These are phyloP conservation scores for Penicillium argentinense DNA, from an alignment of 495 filamentous ascomycete species.

Conservation along the genomic window DNA sequence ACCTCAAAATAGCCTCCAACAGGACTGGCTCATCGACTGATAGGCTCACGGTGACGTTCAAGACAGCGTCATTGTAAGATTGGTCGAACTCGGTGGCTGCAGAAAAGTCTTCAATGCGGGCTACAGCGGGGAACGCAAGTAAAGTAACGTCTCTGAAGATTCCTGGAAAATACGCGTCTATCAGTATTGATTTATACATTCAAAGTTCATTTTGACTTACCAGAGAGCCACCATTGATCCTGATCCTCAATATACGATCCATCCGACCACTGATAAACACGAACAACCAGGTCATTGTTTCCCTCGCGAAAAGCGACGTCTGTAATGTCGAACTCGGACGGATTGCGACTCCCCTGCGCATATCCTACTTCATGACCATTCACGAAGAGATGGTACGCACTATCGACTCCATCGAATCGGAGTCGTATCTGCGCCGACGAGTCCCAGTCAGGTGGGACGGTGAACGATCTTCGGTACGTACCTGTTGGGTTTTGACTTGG, in stretches of 20 bases:
- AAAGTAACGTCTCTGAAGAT: slow-evolving; percentile 70
- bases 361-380: slow-evolving; percentile 61
- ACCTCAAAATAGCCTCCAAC: slow-evolving; percentile 35
- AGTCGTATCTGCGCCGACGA: slow-evolving; percentile 54
- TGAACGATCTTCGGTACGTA: slow-evolving; percentile 56
- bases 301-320: slow-evolving; percentile 34
- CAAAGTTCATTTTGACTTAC: slow-evolving; percentile 15
- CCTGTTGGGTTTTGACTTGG: slow-evolving; percentile 63
- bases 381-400: slow-evolving; percentile 64
- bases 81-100: slow-evolving; percentile 54
- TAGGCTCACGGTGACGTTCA: slow-evolving; percentile 46
- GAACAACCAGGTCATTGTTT: slow-evolving; percentile 53
- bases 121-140: slow-evolving; percentile 49
- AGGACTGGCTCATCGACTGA: slow-evolving; percentile 19
- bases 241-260: slow-evolving; percentile 68
- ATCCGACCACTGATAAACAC: slow-evolving; percentile 64
- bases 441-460: slow-evolving; percentile 41
- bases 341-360: slow-evolving; percentile 63
- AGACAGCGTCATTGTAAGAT: slow-evolving; percentile 52
- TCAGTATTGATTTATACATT: not conserved
- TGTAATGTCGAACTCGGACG: slow-evolving; percentile 62
- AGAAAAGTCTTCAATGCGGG: slow-evolving; percentile 59
- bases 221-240: slow-evolving; percentile 58
- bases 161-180: slow-evolving; percentile 28
- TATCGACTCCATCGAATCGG: slow-evolving; percentile 67